These are phyloP conservation scores for Boletus rufocinnamomeus DNA, from an alignment of 768 basidiomycete genomes.

Conservation along the genomic window DNA sequence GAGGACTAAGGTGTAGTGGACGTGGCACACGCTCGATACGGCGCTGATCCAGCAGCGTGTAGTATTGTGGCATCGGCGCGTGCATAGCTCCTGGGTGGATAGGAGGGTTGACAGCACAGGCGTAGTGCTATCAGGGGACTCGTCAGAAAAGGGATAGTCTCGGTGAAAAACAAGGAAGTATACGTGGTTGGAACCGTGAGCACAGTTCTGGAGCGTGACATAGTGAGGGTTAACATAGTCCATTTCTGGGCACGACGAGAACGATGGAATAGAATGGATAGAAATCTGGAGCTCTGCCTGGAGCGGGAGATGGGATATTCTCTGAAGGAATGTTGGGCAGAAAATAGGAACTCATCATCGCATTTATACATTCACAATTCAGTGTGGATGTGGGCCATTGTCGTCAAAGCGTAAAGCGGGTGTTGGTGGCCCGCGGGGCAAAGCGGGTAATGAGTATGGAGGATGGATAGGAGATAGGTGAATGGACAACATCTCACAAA, in stretches of 20 bases:
- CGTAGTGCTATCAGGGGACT: conserved; percentile 16
- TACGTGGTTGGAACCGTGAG: conserved; percentile 10
- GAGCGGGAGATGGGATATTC: not conserved
- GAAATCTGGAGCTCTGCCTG: conserved; percentile 5
- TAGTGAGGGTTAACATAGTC: not conserved
- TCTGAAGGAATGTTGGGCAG: not conserved
- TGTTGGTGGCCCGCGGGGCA: not conserved
- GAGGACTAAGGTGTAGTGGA: conserved; percentile 11
- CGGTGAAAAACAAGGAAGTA: not conserved
- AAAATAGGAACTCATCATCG: not conserved
- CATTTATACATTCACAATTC: conserved; percentile 15
- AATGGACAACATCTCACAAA: not conserved
- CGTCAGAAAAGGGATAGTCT: not conserved
- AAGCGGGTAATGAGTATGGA: conserved; percentile 1
- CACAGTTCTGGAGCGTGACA: not conserved
- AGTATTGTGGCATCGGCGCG: conserved; percentile 23
- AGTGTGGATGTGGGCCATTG: conserved; percentile 9
- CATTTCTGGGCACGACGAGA: not conserved
- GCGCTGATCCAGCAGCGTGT: conserved; percentile 18
- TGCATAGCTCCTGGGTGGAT: conserved; percentile 18
- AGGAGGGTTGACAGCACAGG: conserved; percentile 15
- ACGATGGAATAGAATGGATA: not conserved
- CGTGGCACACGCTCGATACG: conserved; percentile 26
- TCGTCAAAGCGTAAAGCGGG: conserved; percentile 15
- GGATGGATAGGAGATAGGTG: too few species aligned